A percentile compares a stretch with the other conserved stretches of the same genome.
phyloP scores from a whole-genome alignment of 2,329 filamentous ascomycete genomes.

The Exserohilum turcica region DNA sequence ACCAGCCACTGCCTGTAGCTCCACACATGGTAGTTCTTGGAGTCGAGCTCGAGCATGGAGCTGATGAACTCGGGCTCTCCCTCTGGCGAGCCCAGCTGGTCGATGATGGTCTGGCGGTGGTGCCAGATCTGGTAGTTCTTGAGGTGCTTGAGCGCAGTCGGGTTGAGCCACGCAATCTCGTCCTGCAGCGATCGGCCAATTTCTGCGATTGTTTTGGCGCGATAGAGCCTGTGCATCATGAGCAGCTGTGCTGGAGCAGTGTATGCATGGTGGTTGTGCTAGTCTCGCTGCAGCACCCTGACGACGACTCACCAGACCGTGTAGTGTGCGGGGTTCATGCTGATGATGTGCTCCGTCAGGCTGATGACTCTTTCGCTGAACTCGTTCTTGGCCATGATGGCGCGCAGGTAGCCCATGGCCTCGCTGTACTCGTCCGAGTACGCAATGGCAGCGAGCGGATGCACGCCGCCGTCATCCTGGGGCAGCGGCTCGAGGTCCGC shows the following conservation, averaged over 20 bases:
- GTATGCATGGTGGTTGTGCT: background rate
- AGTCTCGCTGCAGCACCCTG: conserved; percentile 7
- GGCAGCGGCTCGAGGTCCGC: conserved; percentile 82
- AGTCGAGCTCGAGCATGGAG: conserved; percentile 80
- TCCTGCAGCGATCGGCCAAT: conserved; percentile 68
- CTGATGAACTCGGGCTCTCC: conserved; percentile 77
- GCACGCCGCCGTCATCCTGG: conserved; percentile 74
- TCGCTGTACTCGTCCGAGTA: conserved; percentile 90
- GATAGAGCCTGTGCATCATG: conserved; percentile 70
- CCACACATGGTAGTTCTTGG: conserved; percentile 99
- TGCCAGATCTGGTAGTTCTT: conserved; percentile 99
- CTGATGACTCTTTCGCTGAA: conserved; percentile 76
- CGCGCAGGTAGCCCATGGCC: conserved; percentile 90
- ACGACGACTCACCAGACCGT: conserved; percentile 75
- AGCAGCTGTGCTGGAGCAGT: conserved; percentile 8
- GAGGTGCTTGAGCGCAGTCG: conserved; percentile 78
- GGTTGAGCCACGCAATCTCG: conserved; percentile 86
- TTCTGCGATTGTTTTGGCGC: conserved; percentile 75
- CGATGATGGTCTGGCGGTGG: conserved; percentile 64
- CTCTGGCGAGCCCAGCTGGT: conserved; percentile 61
- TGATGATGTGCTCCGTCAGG: conserved; percentile 88
- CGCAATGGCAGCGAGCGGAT: conserved; percentile 88
- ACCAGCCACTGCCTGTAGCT: conserved; percentile 85
- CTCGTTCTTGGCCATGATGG: conserved; percentile 89
- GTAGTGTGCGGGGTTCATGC: conserved; percentile 95